These are phyloP conservation scores for Schizochytrium sp. DNA, from an alignment of 108 stramenopile genomes.

Conservation along the genomic window DNA sequence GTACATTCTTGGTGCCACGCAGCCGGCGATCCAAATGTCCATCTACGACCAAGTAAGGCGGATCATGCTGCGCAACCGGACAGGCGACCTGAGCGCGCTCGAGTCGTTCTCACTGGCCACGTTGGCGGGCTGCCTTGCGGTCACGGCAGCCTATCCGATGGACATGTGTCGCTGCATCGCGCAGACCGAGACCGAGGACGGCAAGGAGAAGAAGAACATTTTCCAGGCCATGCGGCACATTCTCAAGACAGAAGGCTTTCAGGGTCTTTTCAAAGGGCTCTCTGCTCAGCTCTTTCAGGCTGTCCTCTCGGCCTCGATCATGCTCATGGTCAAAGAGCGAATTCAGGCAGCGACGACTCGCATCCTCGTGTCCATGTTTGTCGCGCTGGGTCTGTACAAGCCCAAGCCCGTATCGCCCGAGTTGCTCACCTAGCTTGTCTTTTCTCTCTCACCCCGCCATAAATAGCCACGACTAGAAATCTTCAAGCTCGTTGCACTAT, in stretches of 20 bases:
- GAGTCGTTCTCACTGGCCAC: neutral
- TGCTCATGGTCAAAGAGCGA: slow-evolving; percentile 11
- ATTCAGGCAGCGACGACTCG: neutral
- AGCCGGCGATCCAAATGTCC: slow-evolving; percentile 13
- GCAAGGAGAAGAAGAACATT: neutral
- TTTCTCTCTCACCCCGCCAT: too few species aligned
- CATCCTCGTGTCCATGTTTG: neutral
- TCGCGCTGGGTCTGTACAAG: neutral
- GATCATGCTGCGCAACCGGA: neutral
- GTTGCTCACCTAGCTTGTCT: too few species aligned
- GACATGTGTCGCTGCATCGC: slow-evolving; percentile 12
- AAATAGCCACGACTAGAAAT: neutral
- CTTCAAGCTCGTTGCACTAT: neutral
- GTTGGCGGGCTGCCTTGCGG: neutral
- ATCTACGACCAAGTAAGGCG: neutral
- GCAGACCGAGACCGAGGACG: neutral
- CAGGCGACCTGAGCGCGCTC: neutral
- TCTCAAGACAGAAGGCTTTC: neutral
- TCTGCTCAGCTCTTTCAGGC: neutral
- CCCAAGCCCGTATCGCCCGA: neutral
- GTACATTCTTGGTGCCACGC: neutral
- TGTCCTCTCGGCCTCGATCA: neutral
- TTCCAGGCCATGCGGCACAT: slow-evolving; percentile 12
- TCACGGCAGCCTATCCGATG: neutral
- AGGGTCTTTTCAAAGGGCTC: neutral